Evolutionary conservation across 2,329 filamentous ascomycete genomes (phyloP).

Genomic region (Aspergillus ochraceus): DNA sequence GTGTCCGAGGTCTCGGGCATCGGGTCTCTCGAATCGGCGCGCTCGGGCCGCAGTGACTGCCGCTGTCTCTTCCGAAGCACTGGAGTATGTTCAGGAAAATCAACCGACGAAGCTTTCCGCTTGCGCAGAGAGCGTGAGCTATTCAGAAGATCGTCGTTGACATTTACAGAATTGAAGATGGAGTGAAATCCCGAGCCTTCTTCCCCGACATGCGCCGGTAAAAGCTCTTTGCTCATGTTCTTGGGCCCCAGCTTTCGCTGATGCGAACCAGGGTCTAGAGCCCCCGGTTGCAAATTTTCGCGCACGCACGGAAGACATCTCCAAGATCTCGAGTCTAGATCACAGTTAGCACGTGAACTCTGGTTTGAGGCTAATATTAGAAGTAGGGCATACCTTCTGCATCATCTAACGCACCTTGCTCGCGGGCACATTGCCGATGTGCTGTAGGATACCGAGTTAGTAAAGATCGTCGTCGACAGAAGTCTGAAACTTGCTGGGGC

Average conservation of each 20-base stretch:
- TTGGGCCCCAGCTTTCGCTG: slow-evolving; percentile 61
- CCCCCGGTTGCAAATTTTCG: slow-evolving; percentile 37
- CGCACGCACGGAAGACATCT: slow-evolving; percentile 60
- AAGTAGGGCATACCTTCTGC: slow-evolving; percentile 57
- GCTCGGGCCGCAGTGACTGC: slow-evolving; percentile 30
- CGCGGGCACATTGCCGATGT: slow-evolving; percentile 84
- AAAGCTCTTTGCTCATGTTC: slow-evolving; percentile 68
- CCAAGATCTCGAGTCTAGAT: slow-evolving; percentile 59
- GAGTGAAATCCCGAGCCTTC: slow-evolving; percentile 72
- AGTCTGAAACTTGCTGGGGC: slow-evolving; percentile 29
- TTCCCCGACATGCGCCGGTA: slow-evolving; percentile 66
- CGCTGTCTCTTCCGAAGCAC: slow-evolving; percentile 52
- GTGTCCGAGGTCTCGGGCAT: slow-evolving; percentile 20
- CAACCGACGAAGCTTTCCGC: slow-evolving; percentile 74
- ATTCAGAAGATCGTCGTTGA: slow-evolving; percentile 72
- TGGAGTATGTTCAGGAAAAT: slow-evolving; percentile 49
- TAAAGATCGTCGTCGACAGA: slow-evolving; percentile 19
- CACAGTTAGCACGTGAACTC: slow-evolving; percentile 35
- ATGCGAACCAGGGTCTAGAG: slow-evolving; percentile 20
- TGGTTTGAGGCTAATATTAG: background rate
- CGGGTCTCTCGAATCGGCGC: slow-evolving; percentile 20
- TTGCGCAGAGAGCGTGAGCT: slow-evolving; percentile 78
- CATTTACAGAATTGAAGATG: slow-evolving; percentile 70
- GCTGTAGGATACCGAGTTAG: slow-evolving; percentile 61
- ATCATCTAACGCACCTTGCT: slow-evolving; percentile 62